Conservation (phyloP, 1,284 basidiomycete species). For the Ganoderma lucidum region DNA sequence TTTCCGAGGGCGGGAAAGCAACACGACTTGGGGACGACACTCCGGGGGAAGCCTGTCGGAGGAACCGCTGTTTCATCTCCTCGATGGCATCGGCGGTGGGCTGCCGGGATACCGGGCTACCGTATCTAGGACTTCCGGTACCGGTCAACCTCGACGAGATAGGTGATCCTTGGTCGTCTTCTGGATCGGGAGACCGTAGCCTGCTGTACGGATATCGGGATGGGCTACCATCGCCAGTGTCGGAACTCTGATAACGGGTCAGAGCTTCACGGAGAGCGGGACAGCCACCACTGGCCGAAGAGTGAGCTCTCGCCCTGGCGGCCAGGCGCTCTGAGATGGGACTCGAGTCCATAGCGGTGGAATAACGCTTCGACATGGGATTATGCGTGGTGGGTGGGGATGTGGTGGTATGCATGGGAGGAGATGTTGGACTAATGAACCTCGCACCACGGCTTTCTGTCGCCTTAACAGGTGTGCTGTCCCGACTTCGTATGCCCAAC, state of each 20-base stretch:
- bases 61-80: conserved; percentile 70
- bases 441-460: conserved; percentile 34
- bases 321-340: conserved; percentile 34
- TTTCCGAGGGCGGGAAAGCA: conserved; percentile 29
- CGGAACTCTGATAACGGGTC: conserved; percentile 31
- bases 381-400: conserved; percentile 25
- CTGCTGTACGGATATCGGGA: conserved; percentile 43
- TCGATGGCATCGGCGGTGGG: conserved; percentile 62
- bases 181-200: conserved; percentile 38
- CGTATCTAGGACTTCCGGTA: conserved; percentile 33
- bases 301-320: conserved; percentile 32
- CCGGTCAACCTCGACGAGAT: conserved; percentile 25
- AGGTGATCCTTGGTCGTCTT: conserved; percentile 30
- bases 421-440: conserved; percentile 32
- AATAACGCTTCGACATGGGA: conserved; percentile 29
- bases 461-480: conserved; percentile 35
- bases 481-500: conserved; percentile 49
- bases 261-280: conserved; percentile 25
- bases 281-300: conserved; percentile 29
- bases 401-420: conserved; percentile 19
- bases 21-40: conserved; percentile 27
- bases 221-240: conserved; percentile 35
- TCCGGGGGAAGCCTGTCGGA: conserved; percentile 46
- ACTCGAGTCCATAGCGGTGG: conserved; percentile 30
- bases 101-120: conserved; percentile 38